These are phyloP conservation scores for Eremochloa ophiuroides DNA, from an alignment of 176 grass and related monocot species.

Conservation along the genomic window DNA sequence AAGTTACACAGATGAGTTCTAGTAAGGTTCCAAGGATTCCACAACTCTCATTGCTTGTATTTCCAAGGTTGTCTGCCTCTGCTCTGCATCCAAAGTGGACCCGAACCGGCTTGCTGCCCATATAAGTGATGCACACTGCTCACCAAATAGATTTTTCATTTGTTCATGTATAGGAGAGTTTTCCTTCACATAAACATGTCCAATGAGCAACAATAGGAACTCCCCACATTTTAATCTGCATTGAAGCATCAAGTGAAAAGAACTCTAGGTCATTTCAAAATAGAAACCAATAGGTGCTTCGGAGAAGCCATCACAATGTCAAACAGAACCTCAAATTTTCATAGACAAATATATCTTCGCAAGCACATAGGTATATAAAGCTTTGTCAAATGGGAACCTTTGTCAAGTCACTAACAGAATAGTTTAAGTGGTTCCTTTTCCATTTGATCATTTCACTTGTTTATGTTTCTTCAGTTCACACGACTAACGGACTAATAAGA, in stretches of 20 bases:
- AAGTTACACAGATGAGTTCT: slow-evolving; percentile 3
- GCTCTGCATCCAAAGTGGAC: slow-evolving; percentile 75
- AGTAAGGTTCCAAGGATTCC: slow-evolving; percentile 77
- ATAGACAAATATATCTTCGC: not conserved
- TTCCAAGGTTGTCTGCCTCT: slow-evolving; percentile 83
- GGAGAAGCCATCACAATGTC: not conserved
- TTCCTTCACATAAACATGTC: slow-evolving; percentile 76
- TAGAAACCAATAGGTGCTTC: not conserved
- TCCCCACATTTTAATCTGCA: slow-evolving; percentile 96
- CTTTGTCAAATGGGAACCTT: not conserved
- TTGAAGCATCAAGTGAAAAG: not conserved
- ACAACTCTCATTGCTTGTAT: slow-evolving; percentile 92
- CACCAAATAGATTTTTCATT: slow-evolving; percentile 59
- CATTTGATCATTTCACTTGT: not conserved
- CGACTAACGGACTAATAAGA: not conserved
- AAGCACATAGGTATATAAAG: not conserved
- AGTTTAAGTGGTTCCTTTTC: not conserved
- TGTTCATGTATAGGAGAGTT: slow-evolving; percentile 87
- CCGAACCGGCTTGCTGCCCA: slow-evolving; percentile 94
- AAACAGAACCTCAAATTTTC: not conserved
- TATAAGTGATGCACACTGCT: slow-evolving; percentile 76
- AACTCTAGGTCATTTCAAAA: not conserved
- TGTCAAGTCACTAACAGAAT: not conserved
- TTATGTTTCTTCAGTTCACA: not conserved
- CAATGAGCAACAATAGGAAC: slow-evolving; percentile 78